Evolutionary conservation across 2,329 filamentous ascomycete genomes (phyloP), one percentile per base, ranked within the genome.

Genomic region (Corynespora cassiicola): DNA sequence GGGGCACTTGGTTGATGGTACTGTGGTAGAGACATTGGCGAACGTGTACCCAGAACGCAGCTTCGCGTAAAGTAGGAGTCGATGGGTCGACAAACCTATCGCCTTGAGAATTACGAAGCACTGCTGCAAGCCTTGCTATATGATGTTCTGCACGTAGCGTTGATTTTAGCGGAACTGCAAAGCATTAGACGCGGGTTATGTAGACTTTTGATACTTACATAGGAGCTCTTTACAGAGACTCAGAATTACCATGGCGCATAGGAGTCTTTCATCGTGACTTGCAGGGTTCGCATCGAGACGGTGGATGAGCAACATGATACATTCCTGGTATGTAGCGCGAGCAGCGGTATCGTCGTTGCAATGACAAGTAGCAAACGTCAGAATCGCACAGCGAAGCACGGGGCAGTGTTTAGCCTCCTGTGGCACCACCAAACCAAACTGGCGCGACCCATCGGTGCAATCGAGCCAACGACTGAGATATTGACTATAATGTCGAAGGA

Each of bases 1-100:
- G 39, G 12, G 39, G 39, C 24, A 37, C 33, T 34, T 42, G 39
- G 34, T 42, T 36, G 10, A 42, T 24, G 11, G 21, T 37, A 18
- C 33, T 29, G 3, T n/a, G 36, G 18, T 42, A 42, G 3, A 42
- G 15, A 20, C 33, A 42, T 21, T 42, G 39, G 7, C 39, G 27
- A 5, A 42, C 29, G 15, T 42, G 30, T 10, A 42, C 24, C 38
- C 31, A 36, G 22, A 36, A 41, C n/a, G 31, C 31, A 2, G 38
- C 38, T n/a, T 41, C 31, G 25, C 31, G 38, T 7, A 36, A 15
- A 4, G 38, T 41, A 3, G 31, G 38, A 12, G 38, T 32, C 6
- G 38, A 29, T 2, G 33, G 38, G 26, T 41, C 38, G 14, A 36
- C 20, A n/a, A n/a, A n/a, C n/a, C n/a, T 31, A 7, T 17, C 20